These are phyloP conservation scores for Boletus pseudopeckii DNA, from an alignment of 768 basidiomycete species.

Conservation along the genomic window DNA sequence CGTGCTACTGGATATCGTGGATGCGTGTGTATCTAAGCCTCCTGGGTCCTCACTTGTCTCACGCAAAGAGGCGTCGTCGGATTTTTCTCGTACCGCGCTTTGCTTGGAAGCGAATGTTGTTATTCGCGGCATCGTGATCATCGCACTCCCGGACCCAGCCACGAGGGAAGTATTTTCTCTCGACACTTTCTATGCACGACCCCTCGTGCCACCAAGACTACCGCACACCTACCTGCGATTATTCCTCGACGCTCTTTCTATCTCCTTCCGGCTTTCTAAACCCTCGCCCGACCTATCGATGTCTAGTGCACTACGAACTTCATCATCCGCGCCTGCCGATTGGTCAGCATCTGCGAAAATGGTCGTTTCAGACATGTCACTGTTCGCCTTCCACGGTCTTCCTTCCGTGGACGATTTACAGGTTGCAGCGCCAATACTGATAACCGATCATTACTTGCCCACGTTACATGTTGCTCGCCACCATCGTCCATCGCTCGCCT, in stretches of 20 bases:
- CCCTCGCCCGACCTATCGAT: constrained; percentile 1
- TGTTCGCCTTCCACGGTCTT: constrained; percentile 46
- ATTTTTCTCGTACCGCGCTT: constrained; percentile 22
- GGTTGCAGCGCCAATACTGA: constrained; percentile 60
- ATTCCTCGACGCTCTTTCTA: constrained; percentile 39
- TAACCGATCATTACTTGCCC: constrained; percentile 67
- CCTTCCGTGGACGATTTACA: constrained; percentile 20
- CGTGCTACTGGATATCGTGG: constrained; percentile 41
- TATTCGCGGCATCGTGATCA: constrained; percentile 45
- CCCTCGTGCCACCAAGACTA: constrained; percentile 55
- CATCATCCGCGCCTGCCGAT: not conserved
- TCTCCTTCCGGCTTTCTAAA: constrained; percentile 15
- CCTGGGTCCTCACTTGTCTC: constrained; percentile 14
- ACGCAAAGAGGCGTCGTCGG: constrained; percentile 10
- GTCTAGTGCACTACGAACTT: not conserved
- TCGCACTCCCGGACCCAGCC: constrained; percentile 40
- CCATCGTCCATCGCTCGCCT: constrained; percentile 37
- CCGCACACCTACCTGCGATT: constrained; percentile 52
- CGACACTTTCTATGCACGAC: constrained; percentile 50
- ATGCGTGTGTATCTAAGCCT: constrained; percentile 30
- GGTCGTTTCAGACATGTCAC: constrained; percentile 47
- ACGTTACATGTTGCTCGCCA: constrained; percentile 51
- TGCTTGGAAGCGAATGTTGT: constrained; percentile 34
- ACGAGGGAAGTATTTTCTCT: constrained; percentile 14
- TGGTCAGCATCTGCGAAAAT: constrained; percentile 16